Conservation (phyloP, 768 basidiomycete species). For the Fistulinella prunicolor region DNA sequence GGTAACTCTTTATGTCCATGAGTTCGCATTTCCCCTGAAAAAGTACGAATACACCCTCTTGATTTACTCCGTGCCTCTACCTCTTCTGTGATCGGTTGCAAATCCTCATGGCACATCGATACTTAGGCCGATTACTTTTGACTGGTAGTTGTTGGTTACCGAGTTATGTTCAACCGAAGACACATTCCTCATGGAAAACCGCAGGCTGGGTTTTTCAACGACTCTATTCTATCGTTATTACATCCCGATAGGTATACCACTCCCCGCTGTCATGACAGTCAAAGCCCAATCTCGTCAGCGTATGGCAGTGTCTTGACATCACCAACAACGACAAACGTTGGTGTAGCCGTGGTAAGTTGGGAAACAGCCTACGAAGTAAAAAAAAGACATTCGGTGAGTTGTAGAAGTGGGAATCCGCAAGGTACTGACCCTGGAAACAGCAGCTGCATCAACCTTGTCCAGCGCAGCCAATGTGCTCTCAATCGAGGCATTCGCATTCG, state of each 20-base stretch:
- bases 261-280: constrained; percentile 19
- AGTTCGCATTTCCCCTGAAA: background rate
- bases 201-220: constrained; percentile 1
- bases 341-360: constrained; percentile 67
- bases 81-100: no score
- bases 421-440: constrained; percentile 62
- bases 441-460: constrained; percentile 62
- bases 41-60: background rate
- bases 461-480: constrained; percentile 64
- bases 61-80: no score
- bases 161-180: no score
- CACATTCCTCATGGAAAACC: no score
- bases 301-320: constrained; percentile 75
- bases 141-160: no score
- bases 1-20: background rate
- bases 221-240: constrained; percentile 20
- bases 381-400: background rate
- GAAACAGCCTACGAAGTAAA: constrained; percentile 57
- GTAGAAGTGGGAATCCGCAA: background rate
- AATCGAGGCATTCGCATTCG: constrained; percentile 51
- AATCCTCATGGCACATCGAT: no score
- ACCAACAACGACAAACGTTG: constrained; percentile 86
- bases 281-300: constrained; percentile 81
- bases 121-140: no score
- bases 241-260: constrained; percentile 13